Base-by-base conservation (phyloP, 345 rosid species). In the Lepidium didymum region DNA sequence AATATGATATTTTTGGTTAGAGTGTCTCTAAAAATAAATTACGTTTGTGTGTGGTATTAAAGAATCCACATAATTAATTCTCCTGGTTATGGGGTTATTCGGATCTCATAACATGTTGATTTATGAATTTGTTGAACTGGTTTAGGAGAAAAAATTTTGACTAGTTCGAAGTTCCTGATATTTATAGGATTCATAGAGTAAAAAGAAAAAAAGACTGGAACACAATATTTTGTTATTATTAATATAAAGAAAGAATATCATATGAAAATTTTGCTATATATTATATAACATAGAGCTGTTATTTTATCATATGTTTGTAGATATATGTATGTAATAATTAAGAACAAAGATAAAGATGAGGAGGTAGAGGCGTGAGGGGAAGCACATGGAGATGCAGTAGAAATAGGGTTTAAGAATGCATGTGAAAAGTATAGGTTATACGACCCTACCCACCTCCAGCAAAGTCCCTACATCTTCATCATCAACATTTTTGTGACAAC, bases 331-430 rank as follows among this genome's bases (percentile, higher is more conserved):
- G 29, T 19, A 18, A 46, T 46, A 29, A 29, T 15, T 7, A 15
- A 15, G 21, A 19, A 18, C 1, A 9, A 45, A 45, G 6, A 45
- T 16, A 45, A 18, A 18, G 6, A 27, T 27, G 46, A 59, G 44
- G 57, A 60, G 18, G 64, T 37, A 61, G 69, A 68, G 74, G 40
- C 64, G 64, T 67, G 78, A 68, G 78, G 74, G 78, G 41, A 38
- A 23, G 74, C 78, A 75, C 78, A 75, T 75, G 78, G 78, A 54
- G 41, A 68, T 75, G 78, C 65, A 75, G 74, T 40, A 68, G 74
- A 68, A 75, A 75, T 62, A 75, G 74, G 78, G 78, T 68, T 75
- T 60, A 75, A 68, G 66, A 75, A 55, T 11, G 78, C 78, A 75
- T 75, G 78, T 75, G 78, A 68, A 62, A 68, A 62, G 45, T 46